Percentiles rank a stretch among this genome's conserved stretches.
Conservation (phyloP, 2,329 filamentous ascomycete species). For the Penicillium sp. region DNA sequence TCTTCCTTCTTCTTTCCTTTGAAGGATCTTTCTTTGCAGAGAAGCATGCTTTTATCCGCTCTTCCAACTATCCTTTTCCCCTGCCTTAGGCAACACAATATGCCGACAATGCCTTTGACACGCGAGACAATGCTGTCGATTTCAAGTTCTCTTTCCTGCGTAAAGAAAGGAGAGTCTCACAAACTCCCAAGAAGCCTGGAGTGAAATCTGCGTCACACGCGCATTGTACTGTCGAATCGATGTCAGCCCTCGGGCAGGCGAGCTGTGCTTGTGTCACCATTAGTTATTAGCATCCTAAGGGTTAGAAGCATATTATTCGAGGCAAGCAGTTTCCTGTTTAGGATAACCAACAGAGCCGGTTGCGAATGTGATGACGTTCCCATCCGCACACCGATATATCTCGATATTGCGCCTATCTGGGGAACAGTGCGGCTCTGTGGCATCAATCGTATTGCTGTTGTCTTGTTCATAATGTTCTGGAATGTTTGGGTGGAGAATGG, state of each 20-base stretch:
- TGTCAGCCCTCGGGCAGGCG: not conserved
- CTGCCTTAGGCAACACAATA: not conserved
- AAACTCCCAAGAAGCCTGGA: not conserved
- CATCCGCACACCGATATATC: not conserved
- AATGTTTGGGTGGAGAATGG: constrained; percentile 8
- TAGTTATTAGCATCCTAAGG: not conserved
- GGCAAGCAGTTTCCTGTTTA: not conserved
- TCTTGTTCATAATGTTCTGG: constrained; percentile 5
- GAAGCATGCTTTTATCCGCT: not conserved
- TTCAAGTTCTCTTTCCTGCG: not conserved
- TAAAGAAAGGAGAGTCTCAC: not conserved
- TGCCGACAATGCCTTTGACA: not conserved
- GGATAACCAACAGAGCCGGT: not conserved
- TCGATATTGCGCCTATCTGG: not conserved
- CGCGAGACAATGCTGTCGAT: not conserved
- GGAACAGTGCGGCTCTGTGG: constrained; percentile 4
- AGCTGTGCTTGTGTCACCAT: constrained; percentile 17
- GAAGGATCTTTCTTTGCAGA: not conserved
- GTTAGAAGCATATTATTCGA: not conserved
- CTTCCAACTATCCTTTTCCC: not conserved
- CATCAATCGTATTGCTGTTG: constrained; percentile 12
- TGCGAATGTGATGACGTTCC: not conserved
- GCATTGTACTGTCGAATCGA: constrained; percentile 13
- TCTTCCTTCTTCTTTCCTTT: not conserved
- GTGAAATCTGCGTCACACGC: constrained; percentile 7